A percentile compares a stretch with the other conserved stretches of the same genome.
phyloP scores from a whole-genome alignment of 2,329 filamentous ascomycete genomes.

The Furcasterigmium sp. region DNA sequence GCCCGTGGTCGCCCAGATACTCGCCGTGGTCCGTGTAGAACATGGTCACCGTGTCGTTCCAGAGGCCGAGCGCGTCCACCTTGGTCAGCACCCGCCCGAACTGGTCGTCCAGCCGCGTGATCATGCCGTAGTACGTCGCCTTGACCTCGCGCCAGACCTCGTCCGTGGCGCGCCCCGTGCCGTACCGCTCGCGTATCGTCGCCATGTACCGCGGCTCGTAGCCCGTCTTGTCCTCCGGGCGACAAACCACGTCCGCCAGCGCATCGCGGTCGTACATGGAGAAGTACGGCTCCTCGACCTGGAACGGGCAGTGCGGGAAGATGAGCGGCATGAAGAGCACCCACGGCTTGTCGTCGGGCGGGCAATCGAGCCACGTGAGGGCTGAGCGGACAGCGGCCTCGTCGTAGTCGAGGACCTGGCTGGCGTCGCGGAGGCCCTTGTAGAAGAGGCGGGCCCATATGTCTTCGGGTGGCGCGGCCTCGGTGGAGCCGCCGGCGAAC shows the following conservation, averaged over 20 bases:
- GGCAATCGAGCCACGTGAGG: constrained; percentile 35
- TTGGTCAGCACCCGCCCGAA: constrained; percentile 31
- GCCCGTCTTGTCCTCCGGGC: constrained; percentile 23
- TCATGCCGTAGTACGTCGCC: constrained; percentile 41
- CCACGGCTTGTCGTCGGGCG: constrained; percentile 34
- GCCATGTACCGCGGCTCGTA: constrained; percentile 36
- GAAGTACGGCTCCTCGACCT: constrained; percentile 42
- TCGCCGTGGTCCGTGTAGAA: constrained; percentile 40
- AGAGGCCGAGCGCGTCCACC: constrained; percentile 24
- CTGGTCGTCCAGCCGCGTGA: constrained; percentile 35
- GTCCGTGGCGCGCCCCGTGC: constrained; percentile 28
- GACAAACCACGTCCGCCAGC: constrained; percentile 12
- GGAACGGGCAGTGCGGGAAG: constrained; percentile 41
- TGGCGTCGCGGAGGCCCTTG: constrained; percentile 28
- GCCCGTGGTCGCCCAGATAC: constrained; percentile 37
- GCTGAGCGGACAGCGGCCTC: constrained; percentile 34
- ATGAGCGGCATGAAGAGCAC: constrained; percentile 35
- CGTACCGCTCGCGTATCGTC: constrained; percentile 28
- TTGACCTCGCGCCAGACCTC: constrained; percentile 36
- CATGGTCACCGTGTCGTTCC: constrained; percentile 32
- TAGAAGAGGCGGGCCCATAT: constrained; percentile 37
- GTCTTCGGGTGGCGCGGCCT: constrained; percentile 15
- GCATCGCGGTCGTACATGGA: constrained; percentile 34
- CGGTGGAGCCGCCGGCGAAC: constrained; percentile 14
- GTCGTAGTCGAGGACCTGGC: constrained; percentile 36